Base-by-base conservation (phyloP, 225 moss, liverwort and hornwort genomes). In the Takakia lepidozioides region DNA sequence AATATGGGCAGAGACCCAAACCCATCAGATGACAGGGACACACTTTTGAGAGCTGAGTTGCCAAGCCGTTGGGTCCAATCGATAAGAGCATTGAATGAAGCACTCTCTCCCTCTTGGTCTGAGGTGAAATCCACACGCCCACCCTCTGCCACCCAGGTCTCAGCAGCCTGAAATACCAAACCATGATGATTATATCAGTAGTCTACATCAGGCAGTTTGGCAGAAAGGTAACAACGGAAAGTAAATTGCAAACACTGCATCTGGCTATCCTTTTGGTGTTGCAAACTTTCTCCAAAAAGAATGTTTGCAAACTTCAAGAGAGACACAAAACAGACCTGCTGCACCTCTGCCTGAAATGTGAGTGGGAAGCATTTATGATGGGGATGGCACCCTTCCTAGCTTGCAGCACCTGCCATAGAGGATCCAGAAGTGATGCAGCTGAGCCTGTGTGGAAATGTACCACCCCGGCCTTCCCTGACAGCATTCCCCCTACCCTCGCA, bases 401-500 rank as follows among this genome's bases (percentile, higher is more conserved):
- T 37, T 78, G 75, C 51, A 93, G 64, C 10, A 93, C 64, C 24
- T 64, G 78, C 93, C 93, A 93, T 4, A 93, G 61, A 9, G 93
- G 93, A 46, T 93, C 83, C 59, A 93, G 29, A 28, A 78, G 52
- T 0, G 88, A 83, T 24, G 68, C 73, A 10, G 83, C 93, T 17
- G 83, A 74, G 56, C 93, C 93, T 3, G 80, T 88, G 66, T 93
- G 93, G 28, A 81, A 75, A 38, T 88, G 78, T 34, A 79, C 85
- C 27, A 93, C 39, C 19, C 93, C 93, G 49, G 78, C 83, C 71
- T 93, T 93, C 4, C 93, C 85, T 11, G 93, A 83, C 22, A 93
- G 71, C 88, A 93, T 81, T 30, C 88, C 93, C 27, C 93, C 93
- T 10, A 86, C 88, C 32, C 88, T 69, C 7, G 83, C 88, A 73